Conservation (phyloP, 1,284 basidiomycete genomes). For the Marasmius fiardii region DNA sequence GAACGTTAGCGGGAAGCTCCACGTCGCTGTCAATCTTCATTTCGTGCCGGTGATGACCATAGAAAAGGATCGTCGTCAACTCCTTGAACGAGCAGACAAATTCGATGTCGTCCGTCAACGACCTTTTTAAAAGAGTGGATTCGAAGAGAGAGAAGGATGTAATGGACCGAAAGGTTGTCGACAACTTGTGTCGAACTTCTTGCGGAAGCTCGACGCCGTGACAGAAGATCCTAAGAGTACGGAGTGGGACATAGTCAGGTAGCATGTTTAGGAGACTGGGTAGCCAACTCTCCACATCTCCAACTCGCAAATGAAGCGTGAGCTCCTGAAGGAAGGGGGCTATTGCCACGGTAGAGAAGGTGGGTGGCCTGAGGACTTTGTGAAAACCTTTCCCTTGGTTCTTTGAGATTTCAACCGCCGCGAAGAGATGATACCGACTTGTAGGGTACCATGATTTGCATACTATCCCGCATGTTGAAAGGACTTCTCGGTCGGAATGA, state of each 20-base stretch:
- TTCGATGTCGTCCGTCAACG: slow-evolving; percentile 1
- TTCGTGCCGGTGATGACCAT: slow-evolving; percentile 7
- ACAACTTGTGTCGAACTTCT: not conserved
- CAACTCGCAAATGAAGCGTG: slow-evolving; percentile 1
- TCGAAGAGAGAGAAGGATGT: slow-evolving; percentile 8
- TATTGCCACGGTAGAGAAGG: slow-evolving; percentile 1
- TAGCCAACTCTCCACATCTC: not conserved
- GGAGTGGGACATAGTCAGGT: slow-evolving; percentile 5
- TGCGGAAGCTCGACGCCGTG: slow-evolving; percentile 4
- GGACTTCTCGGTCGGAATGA: not conserved
- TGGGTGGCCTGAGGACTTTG: not conserved
- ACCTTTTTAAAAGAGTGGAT: slow-evolving; percentile 4
- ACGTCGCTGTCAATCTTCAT: not conserved
- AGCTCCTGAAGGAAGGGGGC: slow-evolving; percentile 9
- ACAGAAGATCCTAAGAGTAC: slow-evolving; percentile 9
- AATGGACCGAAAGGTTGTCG: slow-evolving; percentile 4
- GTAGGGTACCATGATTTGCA: slow-evolving; percentile 5
- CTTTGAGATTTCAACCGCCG: slow-evolving; percentile 4
- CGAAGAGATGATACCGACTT: slow-evolving; percentile 9
- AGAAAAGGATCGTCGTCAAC: slow-evolving; percentile 8
- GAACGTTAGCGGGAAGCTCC: slow-evolving; percentile 3
- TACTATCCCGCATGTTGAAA: slow-evolving; percentile 8
- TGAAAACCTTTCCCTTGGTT: not conserved
- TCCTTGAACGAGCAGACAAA: slow-evolving; percentile 7
- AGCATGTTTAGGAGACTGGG: not conserved